phyloP scores from a whole-genome alignment of 306 rosid genomes.

The Cucurbita argyrosperma region DNA sequence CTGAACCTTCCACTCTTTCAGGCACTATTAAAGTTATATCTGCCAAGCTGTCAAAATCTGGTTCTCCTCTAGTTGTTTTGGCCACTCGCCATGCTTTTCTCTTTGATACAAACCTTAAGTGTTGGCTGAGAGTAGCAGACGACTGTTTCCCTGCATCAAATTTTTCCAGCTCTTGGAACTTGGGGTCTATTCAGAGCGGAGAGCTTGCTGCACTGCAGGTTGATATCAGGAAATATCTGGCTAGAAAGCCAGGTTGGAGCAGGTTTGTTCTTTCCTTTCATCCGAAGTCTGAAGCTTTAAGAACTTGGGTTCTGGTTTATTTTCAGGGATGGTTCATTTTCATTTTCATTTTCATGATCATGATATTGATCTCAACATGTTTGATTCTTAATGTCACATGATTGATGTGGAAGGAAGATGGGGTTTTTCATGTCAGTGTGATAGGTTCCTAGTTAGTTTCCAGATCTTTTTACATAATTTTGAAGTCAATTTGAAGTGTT shows the following conservation, averaged over 20 bases:
- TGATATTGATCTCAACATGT: not conserved
- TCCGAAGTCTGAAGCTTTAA: not conserved
- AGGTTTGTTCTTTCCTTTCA: slow-evolving; percentile 44
- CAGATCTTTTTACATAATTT: not conserved
- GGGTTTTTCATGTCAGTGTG: not conserved
- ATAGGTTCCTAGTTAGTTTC: not conserved
- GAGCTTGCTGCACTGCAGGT: slow-evolving; percentile 95
- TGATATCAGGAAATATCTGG: slow-evolving; percentile 87
- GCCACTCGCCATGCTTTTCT: slow-evolving; percentile 24
- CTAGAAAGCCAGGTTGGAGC: slow-evolving; percentile 97
- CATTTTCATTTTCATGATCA: not conserved
- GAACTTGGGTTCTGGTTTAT: not conserved
- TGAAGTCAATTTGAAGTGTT: not conserved
- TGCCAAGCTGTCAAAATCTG: slow-evolving; percentile 14
- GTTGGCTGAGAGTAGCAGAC: slow-evolving; percentile 98
- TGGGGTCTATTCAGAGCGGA: slow-evolving; percentile 77
- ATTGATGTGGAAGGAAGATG: not conserved
- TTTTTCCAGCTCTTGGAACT: slow-evolving; percentile 92
- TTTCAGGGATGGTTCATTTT: not conserved
- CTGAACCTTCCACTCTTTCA: slow-evolving; percentile 6
- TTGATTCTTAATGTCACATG: not conserved
- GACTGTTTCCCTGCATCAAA: slow-evolving; percentile 97
- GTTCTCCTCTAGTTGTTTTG: slow-evolving; percentile 15
- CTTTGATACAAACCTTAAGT: slow-evolving; percentile 75
- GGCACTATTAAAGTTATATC: slow-evolving; percentile 13